A percentile compares a stretch with the other conserved stretches of the same genome.
Conservation (phyloP, 495 filamentous ascomycete species). For the Aspergillus diversus region DNA sequence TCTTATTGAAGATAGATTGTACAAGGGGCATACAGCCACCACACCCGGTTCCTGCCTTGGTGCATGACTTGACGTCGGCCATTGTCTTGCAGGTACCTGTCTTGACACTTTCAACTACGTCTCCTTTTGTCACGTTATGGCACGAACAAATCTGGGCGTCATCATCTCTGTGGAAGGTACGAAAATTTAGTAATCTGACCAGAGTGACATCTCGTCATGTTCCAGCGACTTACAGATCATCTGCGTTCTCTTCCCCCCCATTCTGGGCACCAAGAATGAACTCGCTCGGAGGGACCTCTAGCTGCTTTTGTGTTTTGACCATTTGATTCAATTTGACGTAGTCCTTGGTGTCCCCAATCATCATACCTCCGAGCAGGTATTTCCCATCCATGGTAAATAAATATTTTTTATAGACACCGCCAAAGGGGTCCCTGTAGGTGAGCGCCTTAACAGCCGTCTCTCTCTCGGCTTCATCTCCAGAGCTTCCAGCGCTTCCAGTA, state of each 20-base stretch:
- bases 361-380: constrained; percentile 94
- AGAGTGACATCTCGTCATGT: neutral
- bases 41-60: constrained; percentile 93
- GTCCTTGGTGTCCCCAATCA: constrained; percentile 95
- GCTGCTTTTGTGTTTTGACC: constrained; percentile 82
- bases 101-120: constrained; percentile 74
- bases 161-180: constrained; percentile 60
- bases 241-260: constrained; percentile 71
- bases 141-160: constrained; percentile 95
- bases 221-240: constrained; percentile 60
- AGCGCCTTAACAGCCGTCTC: constrained; percentile 76
- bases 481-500: constrained; percentile 25
- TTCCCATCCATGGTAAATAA: constrained; percentile 92
- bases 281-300: constrained; percentile 83
- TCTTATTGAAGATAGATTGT: constrained; percentile 89
- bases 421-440: constrained; percentile 91
- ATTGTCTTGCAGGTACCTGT: constrained; percentile 84
- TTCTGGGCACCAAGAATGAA: constrained; percentile 86
- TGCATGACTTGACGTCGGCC: constrained; percentile 88
- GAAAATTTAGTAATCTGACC: neutral
- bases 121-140: constrained; percentile 93
- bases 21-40: constrained; percentile 94
- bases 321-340: constrained; percentile 95
- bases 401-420: constrained; percentile 96
- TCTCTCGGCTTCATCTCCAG: constrained; percentile 39